Base-by-base conservation (phyloP, 2,329 filamentous ascomycete genomes). In the Emergomyces orientalis region DNA sequence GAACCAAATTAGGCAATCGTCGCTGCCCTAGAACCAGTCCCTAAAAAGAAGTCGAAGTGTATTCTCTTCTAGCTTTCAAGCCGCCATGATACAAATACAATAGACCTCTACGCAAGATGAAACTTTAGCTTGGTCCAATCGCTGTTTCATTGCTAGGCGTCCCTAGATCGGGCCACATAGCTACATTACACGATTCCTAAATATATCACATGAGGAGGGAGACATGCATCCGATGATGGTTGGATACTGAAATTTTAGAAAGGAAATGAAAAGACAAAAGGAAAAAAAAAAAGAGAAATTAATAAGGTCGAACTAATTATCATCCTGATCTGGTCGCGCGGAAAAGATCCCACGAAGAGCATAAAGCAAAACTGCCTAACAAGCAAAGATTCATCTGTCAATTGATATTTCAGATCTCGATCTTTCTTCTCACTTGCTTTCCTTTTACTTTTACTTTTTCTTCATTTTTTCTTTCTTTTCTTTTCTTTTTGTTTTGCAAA, bases 21-120 rank as follows among this genome's bases (percentile, higher is more conserved):
- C 67, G 93, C 93, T 67, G 93, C 93, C 51, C 82, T 97, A 67
- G 93, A 97, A 78, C 93, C 93, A 52, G 83, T 86, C 64, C 86
- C 87, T 62, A 94, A 93, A 83, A 91, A 90, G 81, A 88, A 84
- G 78, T 82, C 84, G 76, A 88, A 84, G 75, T 92, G 89, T 77
- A 79, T 85, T 68, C 77, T 92, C 74, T 83, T 91, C 74, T 92
- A 80, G 80, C 22, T 47, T 39, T 22, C 56, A 43, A 47, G 17
- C 25, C n/a, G 19, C 39, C 25, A 30, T 45, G 37, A 47, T 47
- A 47, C 56, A 32, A 47, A 59, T 59, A 59, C 56, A 39, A 59
- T 59, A 59, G 56, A 47, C 56, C 39, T 45, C 22, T 59, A 32
- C 56, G 19, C 39, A 59, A 37, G 4, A 27, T 58, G 37, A 39